These are phyloP conservation scores for Zymoseptoria brevis DNA, from an alignment of 2,329 filamentous ascomycete species.

Conservation along the genomic window DNA sequence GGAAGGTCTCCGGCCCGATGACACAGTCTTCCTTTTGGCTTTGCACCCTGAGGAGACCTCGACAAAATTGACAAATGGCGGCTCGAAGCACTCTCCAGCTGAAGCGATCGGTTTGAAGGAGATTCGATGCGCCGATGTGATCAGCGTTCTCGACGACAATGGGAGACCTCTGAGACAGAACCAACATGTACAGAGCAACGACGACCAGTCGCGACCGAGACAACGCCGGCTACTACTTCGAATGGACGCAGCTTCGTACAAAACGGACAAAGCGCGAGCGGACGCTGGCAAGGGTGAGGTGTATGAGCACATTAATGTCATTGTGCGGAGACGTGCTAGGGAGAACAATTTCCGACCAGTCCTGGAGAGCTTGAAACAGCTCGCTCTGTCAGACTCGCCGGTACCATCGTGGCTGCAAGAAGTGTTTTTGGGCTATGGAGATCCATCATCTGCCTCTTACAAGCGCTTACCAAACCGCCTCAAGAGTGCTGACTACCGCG, in stretches of 20 bases:
- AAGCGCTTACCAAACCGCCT: slow-evolving; percentile 71
- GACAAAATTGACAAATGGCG: slow-evolving; percentile 48
- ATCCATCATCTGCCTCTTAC: slow-evolving; percentile 80
- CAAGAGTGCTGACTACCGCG: slow-evolving; percentile 76
- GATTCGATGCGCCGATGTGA: slow-evolving; percentile 75
- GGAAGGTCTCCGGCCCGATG: slow-evolving; percentile 78
- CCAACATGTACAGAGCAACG: slow-evolving; percentile 45
- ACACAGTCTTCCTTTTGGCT: slow-evolving; percentile 80
- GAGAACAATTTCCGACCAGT: slow-evolving; percentile 98
- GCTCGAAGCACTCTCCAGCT: slow-evolving; percentile 45
- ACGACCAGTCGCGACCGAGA: slow-evolving; percentile 54
- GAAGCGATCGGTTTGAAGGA: slow-evolving; percentile 56
- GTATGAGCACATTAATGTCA: slow-evolving; percentile 76
- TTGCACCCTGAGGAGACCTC: slow-evolving; percentile 55
- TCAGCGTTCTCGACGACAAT: slow-evolving; percentile 79
- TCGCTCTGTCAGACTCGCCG: slow-evolving; percentile 76
- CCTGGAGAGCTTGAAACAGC: slow-evolving; percentile 78
- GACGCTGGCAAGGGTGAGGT: slow-evolving; percentile 64
- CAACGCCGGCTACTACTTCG: slow-evolving; percentile 68
- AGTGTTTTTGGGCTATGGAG: slow-evolving; percentile 94
- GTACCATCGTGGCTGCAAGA: slow-evolving; percentile 90
- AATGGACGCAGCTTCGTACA: slow-evolving; percentile 71
- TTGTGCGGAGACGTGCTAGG: slow-evolving; percentile 72
- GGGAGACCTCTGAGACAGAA: slow-evolving; percentile 62
- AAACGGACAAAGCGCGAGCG: slow-evolving; percentile 61